A percentile compares a stretch with the other conserved stretches of the same genome.
Conservation (phyloP, 805 yeast species). For the Candida ortonii region DNA sequence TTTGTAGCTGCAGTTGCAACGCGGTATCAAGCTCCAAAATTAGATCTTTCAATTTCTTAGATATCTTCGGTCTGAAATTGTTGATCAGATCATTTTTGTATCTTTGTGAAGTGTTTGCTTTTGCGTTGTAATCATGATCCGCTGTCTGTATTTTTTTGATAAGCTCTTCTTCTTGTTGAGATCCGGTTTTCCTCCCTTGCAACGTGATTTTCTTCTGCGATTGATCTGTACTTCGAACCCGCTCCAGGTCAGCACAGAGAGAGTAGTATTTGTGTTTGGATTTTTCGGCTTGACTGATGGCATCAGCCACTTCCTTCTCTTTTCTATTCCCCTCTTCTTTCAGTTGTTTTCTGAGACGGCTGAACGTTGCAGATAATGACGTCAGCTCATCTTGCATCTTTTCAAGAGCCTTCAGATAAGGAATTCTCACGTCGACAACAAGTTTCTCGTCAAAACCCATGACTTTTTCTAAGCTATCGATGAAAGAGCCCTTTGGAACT, state of each 20-base stretch:
- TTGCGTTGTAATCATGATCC: constrained; percentile 80
- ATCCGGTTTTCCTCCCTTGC: constrained; percentile 72
- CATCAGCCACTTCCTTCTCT: constrained; percentile 82
- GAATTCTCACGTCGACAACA: constrained; percentile 59
- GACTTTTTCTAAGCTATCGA: constrained; percentile 61
- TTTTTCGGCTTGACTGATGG: constrained; percentile 82
- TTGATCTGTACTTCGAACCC: constrained; percentile 73
- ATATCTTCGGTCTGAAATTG: constrained; percentile 73
- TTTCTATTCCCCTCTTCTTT: constrained; percentile 80
- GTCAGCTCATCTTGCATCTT: constrained; percentile 83
- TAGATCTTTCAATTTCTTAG: constrained; percentile 68
- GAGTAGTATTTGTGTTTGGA: constrained; percentile 76
- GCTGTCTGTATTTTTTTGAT: constrained; percentile 76
- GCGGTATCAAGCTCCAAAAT: constrained; percentile 89
- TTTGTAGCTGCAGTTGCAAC: constrained; percentile 80
- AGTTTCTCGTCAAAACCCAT: constrained; percentile 77
- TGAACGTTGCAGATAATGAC: constrained; percentile 66
- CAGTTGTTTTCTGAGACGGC: constrained; percentile 66
- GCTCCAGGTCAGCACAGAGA: constrained; percentile 83
- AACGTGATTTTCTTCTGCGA: constrained; percentile 78
- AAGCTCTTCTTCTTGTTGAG: constrained; percentile 89
- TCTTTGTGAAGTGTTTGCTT: constrained; percentile 69
- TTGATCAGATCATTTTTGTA: constrained; percentile 69
- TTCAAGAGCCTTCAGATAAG: constrained; percentile 75
- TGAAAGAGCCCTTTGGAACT: constrained; percentile 46